Evolutionary conservation across 495 filamentous ascomycete genomes (phyloP), one percentile per base, ranked within the genome.

Genomic region (Xylaria telfairii): DNA sequence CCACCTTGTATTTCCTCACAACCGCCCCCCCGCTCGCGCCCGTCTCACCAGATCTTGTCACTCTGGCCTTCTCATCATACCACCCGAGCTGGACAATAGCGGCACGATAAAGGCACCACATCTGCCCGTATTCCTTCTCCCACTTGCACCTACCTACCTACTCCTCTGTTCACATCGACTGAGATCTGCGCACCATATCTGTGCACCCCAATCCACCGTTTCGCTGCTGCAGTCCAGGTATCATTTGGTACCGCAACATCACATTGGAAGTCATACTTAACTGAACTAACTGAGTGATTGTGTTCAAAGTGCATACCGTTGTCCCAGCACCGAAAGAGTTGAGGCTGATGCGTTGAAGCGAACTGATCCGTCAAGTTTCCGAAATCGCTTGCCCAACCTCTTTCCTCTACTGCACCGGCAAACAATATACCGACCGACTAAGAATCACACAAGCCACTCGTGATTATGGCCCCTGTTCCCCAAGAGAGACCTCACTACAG

Each of bases 401-500:
- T 17, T 15, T 37, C 30, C 7, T 28, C 21, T 9, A 39, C 1
- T 28, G 7, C 37, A 67, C 30, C 39, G 10, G 49, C 12, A 6
- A n/a, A 24, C 37, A 37, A 13, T 3, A 61, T 9, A 61, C n/a
- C 26, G 34, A 41, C 37, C 2, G 10, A 12, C 21, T 1, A 61
- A 61, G 59, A 26, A 8, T 32, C 32, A 56, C 30, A 21, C 28
- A 39, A n/a, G 26, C 2, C 32, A 28, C 49, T 24, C 41, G 26
- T 32, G 53, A 68, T 51, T 15, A 78, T 78, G 76, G 59, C 76
- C 42, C 74, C 76, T 28, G n/a, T 69, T 34, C 72, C 72, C 21
- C 59, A 61, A 2, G 72, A 72, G 7, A 65, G 71, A 24, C 60
- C 69, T 34, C 74, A 78, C 60, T 78, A 78, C 42, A 68, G 70